phyloP scores from a whole-genome alignment of 1,284 basidiomycete genomes.

The Ustilago shanxiensis region DNA sequence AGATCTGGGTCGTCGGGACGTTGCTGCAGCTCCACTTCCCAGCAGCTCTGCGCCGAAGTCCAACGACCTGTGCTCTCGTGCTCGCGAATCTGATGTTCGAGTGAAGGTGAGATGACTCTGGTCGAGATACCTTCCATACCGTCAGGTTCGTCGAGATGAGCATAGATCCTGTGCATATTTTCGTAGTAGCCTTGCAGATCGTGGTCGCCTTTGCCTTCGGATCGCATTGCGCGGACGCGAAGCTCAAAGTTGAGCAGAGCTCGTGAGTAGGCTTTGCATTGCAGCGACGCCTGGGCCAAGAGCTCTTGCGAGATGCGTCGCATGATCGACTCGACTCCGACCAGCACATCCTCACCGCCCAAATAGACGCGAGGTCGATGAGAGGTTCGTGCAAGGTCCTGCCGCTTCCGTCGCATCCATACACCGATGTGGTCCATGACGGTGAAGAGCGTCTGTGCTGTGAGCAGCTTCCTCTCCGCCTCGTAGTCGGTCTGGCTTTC shows the following conservation, averaged over 20 bases:
- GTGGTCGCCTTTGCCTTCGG: conserved; percentile 52
- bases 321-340: conserved; percentile 80
- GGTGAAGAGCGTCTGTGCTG: conserved; percentile 87
- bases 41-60: conserved; percentile 99
- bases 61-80: conserved; percentile 97
- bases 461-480: conserved; percentile 60
- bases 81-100: conserved; percentile 97
- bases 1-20: conserved; percentile 88
- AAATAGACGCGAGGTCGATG: conserved; percentile 32
- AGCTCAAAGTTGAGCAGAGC: conserved; percentile 95
- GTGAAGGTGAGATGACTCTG: conserved; percentile 85
- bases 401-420: conserved; percentile 78
- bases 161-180: conserved; percentile 93
- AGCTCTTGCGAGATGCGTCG: conserved; percentile 87
- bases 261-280: conserved; percentile 93
- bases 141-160: conserved; percentile 95
- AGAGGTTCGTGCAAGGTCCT: conserved; percentile 48
- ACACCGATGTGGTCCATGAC: conserved; percentile 94
- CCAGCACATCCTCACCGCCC: conserved; percentile 57
- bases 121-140: conserved; percentile 99
- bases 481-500: conserved; percentile 51
- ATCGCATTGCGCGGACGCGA: conserved; percentile 64
- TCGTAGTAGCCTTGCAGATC: conserved; percentile 82
- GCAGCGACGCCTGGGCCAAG: conserved; percentile 91
- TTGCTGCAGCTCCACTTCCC: conserved; percentile 96